Evolutionary conservation across 2,329 filamentous ascomycete species (phyloP).

Genomic region (Fusarium nematophilum): DNA sequence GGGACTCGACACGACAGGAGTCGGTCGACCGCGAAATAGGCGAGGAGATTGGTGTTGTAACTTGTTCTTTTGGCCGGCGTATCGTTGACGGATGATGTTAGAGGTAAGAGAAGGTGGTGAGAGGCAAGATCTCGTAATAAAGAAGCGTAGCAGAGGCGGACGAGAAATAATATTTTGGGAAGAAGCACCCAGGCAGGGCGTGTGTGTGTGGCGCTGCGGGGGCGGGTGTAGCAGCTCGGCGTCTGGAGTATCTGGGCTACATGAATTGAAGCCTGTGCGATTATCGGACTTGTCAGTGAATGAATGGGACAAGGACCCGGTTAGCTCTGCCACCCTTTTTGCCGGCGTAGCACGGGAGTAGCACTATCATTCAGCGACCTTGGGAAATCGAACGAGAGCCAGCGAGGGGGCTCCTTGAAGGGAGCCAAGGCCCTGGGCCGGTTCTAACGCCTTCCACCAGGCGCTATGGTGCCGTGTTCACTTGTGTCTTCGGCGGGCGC

Average conservation of each 20-base stretch:
- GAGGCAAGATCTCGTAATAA: slow-evolving; percentile 41
- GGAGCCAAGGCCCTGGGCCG: slow-evolving; percentile 40
- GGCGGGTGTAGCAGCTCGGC: slow-evolving; percentile 40
- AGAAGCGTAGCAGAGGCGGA: slow-evolving; percentile 43
- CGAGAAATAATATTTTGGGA: slow-evolving; percentile 57
- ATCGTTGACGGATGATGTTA: slow-evolving; percentile 28
- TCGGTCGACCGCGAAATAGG: slow-evolving; percentile 47
- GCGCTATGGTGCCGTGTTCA: slow-evolving; percentile 29
- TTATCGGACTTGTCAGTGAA: slow-evolving; percentile 43
- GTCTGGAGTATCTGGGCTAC: slow-evolving; percentile 39
- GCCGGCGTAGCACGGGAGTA: not conserved
- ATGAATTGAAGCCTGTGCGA: slow-evolving; percentile 49
- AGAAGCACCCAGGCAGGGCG: slow-evolving; percentile 44
- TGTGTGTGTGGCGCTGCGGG: slow-evolving; percentile 46
- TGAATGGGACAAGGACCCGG: slow-evolving; percentile 38
- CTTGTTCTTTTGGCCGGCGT: slow-evolving; percentile 29
- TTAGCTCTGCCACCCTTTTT: slow-evolving; percentile 20
- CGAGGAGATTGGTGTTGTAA: slow-evolving; percentile 35
- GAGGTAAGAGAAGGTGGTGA: slow-evolving; percentile 38
- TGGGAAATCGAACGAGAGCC: slow-evolving; percentile 35
- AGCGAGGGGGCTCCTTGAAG: slow-evolving; percentile 33
- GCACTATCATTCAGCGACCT: slow-evolving; percentile 25
- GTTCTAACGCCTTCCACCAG: slow-evolving; percentile 46
- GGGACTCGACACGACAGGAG: slow-evolving; percentile 48
- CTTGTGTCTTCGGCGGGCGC: slow-evolving; percentile 20